Evolutionary conservation across 2,329 filamentous ascomycete genomes (phyloP).

Genomic region (Sarocladium brachiariae): DNA sequence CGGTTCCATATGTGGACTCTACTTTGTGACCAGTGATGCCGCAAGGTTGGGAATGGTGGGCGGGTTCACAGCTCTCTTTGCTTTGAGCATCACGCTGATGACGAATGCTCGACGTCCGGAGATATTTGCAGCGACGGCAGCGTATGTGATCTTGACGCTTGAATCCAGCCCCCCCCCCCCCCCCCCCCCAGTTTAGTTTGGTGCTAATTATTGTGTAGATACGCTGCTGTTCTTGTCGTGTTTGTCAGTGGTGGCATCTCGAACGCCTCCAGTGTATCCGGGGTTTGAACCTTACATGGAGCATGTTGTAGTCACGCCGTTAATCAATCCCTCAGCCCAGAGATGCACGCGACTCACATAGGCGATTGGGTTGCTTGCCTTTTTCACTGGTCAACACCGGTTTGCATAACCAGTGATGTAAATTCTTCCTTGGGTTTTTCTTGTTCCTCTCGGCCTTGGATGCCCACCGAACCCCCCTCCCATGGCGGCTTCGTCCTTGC

Average conservation of each 20-base stretch:
- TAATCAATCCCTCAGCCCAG: too few species aligned
- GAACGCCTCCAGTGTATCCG: not conserved
- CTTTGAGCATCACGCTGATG: conserved; percentile 7
- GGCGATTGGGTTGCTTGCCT: too few species aligned
- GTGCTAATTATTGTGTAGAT: conserved; percentile 7
- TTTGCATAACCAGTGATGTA: too few species aligned
- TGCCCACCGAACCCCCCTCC: too few species aligned
- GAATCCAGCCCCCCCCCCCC: too few species aligned
- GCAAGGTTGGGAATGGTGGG: conserved; percentile 24
- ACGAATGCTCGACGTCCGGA: conserved; percentile 11
- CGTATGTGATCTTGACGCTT: conserved; percentile 10
- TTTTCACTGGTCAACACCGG: too few species aligned
- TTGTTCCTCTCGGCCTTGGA: too few species aligned
- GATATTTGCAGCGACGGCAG: conserved; percentile 12
- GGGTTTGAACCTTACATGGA: not conserved
- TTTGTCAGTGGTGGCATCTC: conserved; percentile 9
- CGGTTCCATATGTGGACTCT: conserved; percentile 4
- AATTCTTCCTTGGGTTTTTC: too few species aligned
- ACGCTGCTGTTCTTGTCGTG: conserved; percentile 13
- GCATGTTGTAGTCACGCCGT: not conserved
- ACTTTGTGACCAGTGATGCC: not conserved
- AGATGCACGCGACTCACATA: too few species aligned
- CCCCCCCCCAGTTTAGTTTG: too few species aligned
- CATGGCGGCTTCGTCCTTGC: not conserved
- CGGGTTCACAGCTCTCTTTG: conserved; percentile 10